Evolutionary conservation across 2,329 filamentous ascomycete genomes (phyloP), one percentile per base, ranked within the genome.

Genomic region (Neurospora sp.): DNA sequence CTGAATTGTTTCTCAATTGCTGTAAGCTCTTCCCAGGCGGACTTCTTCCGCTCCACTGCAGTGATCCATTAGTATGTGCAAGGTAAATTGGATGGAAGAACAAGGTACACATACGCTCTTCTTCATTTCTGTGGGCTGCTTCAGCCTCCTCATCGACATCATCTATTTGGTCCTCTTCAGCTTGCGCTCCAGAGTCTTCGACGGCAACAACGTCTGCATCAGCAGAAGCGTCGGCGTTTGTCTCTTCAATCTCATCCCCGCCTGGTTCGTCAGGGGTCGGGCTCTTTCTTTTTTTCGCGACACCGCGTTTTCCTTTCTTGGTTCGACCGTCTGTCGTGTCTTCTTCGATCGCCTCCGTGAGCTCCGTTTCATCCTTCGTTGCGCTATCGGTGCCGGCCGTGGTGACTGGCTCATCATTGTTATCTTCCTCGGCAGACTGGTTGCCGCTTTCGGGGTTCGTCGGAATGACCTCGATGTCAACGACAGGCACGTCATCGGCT

Each of bases 1-100:
- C 90, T 88, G 81, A 99, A 99, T 77, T 96, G 92, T 78, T 91
- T 91, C 78, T 98, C 95, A 62, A 99, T 91, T 19, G 88, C 87
- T 19, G 88, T 85, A 75, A 97, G 86, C 74, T 93, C 89, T 69
- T 93, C 92, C 77, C 94, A 90, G 0, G 94, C 94, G 40, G 87
- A 87, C 77, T 89, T 89, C 81, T 95, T 96, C 77, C 89, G 89
- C 76, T 92, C 88, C 73, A 92, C 92, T 95, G 75, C 71, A 70
- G 74, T 78, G 71, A 76, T 75, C 76, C 41, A 62, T 73, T 71
- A 74, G 67, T 11, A 66, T 67, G 69, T 12, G 12, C 6, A 23
- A 67, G 65, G 8, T 40, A 28, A 3, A 8, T 52, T 66, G 52
- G 28, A 36, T 8, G 8, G 28, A 37, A 37, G 2, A 36, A 41